Evolutionary conservation across 139 green algal species (phyloP).

Genomic region (Microglena sp.): DNA sequence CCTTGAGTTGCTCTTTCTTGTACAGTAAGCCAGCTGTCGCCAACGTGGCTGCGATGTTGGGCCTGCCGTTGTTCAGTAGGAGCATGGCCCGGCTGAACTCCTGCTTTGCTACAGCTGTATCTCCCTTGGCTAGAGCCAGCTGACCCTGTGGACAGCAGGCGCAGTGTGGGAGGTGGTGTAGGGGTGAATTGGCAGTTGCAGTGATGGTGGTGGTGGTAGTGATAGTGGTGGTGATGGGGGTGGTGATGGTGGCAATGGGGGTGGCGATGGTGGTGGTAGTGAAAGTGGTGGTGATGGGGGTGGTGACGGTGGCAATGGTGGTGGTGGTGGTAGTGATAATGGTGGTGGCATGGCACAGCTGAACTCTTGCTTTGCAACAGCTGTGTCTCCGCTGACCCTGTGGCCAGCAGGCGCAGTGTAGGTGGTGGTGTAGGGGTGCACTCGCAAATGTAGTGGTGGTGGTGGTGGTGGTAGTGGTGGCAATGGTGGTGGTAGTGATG

Average conservation of each 20-base stretch:
- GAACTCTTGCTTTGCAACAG: conserved; percentile 34
- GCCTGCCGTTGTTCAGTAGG: conserved; percentile 34
- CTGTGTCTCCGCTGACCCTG: conserved; percentile 22
- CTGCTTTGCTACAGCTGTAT: conserved; percentile 20
- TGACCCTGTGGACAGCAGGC: no score
- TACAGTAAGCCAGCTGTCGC: conserved; percentile 51
- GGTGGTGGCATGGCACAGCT: conserved; percentile 14
- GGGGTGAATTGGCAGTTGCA: not conserved
- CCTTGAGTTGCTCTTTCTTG: conserved; percentile 38
- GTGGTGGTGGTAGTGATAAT: no score
- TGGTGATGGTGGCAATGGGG: no score
- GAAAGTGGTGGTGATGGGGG: no score
- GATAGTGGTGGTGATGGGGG: not conserved
- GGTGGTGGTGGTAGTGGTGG: not conserved
- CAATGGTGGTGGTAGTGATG: not conserved
- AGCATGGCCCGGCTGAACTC: conserved; percentile 34
- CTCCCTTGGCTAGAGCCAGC: no score
- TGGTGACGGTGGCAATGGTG: no score
- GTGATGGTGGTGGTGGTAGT: not conserved
- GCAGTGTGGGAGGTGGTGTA: no score
- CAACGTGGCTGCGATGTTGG: conserved; percentile 49
- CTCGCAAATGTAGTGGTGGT: not conserved
- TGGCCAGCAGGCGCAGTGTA: no score
- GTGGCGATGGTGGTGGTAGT: no score
- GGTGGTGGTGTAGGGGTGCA: no score